phyloP scores from a whole-genome alignment of 768 basidiomycete genomes.

The Lactarius psammicola region DNA sequence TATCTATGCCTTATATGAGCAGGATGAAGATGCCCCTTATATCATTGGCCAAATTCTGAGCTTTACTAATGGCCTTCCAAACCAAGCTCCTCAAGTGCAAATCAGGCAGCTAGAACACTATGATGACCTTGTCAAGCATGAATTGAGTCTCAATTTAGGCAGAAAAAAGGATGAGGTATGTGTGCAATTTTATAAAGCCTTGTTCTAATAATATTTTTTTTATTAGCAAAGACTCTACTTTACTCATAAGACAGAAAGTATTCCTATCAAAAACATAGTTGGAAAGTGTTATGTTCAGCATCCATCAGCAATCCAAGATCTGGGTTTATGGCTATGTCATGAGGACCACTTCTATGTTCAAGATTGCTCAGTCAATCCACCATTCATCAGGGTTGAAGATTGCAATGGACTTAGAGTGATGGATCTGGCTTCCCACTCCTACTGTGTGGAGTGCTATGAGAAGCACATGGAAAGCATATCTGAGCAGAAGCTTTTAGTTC shows the following conservation, averaged over 20 bases:
- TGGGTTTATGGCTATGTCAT: constrained; percentile 47
- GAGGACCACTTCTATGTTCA: constrained; percentile 50
- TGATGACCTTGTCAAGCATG: constrained; percentile 38
- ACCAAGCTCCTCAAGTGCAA: constrained; percentile 33
- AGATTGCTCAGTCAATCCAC: background rate
- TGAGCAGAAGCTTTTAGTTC: constrained; percentile 35
- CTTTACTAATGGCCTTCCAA: constrained; percentile 34
- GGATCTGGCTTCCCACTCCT: constrained; percentile 31
- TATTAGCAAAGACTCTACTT: constrained; percentile 43
- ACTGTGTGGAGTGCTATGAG: constrained; percentile 43
- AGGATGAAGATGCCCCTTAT: constrained; percentile 38
- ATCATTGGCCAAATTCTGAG: constrained; percentile 56
- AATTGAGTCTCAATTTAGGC: background rate
- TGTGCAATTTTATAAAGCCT: background rate
- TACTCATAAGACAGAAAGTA: constrained; percentile 33
- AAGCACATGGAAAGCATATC: constrained; percentile 37
- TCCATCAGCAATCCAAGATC: constrained; percentile 34
- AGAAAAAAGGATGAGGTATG: constrained; percentile 22
- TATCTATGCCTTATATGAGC: constrained; percentile 47
- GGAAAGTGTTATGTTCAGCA: constrained; percentile 54
- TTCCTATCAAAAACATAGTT: constrained; percentile 43
- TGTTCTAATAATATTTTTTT: constrained; percentile 5
- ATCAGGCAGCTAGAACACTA: constrained; percentile 49
- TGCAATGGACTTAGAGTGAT: constrained; percentile 5
- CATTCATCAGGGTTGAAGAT: background rate